Evolutionary conservation across 345 rosid genomes (phyloP), one percentile per base, ranked within the genome.

Genomic region (Odontarrhena argentea): DNA sequence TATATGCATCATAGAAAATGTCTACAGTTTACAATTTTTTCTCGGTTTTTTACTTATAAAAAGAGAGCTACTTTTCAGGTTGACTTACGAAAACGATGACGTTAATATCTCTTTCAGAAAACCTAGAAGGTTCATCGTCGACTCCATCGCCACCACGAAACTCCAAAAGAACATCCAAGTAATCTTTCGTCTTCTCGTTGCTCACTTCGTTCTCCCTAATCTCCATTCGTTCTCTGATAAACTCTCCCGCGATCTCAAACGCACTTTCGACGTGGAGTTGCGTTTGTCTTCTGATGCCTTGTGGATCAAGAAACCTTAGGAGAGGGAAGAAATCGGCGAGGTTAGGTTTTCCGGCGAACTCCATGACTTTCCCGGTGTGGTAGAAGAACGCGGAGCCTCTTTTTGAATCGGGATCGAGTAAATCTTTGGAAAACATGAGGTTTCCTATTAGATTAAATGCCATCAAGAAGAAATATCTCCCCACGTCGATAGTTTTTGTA

Each of bases 341-440:
- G 60, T 88, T 92, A 0, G 98, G 94, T 58, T 78, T 88, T 12
- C 90, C 94, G 0, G 88, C 87, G 58, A 84, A 61, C 77, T 92
- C 94, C 96, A 82, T 92, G 11, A 87, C 92, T 73, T 81, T 87
- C 7, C 88, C 84, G 8, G 88, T 75, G 69, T 91, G 96, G 55
- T 76, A 61, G 12, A 86, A 86, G 52, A 88, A 88, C 11, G 66
- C 69, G 1, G 85, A 81, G 0, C 91, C 96, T 62, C 69, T 81
- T 53, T 83, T 79, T 1, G 93, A 86, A 46, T 77, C 76, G 0
- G 81, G 81, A 48, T 82, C 89, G 35, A 88, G 54, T 28, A 91
- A 81, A 68, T 91, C 93, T 55, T 76, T 81, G 0, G 97, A 91
- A 51, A 91, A 82, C 52, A 88, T 75, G 1, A 86, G 74, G 58